Base-by-base conservation (phyloP, 2,329 filamentous ascomycete species). In the Cladosporium sp. region DNA sequence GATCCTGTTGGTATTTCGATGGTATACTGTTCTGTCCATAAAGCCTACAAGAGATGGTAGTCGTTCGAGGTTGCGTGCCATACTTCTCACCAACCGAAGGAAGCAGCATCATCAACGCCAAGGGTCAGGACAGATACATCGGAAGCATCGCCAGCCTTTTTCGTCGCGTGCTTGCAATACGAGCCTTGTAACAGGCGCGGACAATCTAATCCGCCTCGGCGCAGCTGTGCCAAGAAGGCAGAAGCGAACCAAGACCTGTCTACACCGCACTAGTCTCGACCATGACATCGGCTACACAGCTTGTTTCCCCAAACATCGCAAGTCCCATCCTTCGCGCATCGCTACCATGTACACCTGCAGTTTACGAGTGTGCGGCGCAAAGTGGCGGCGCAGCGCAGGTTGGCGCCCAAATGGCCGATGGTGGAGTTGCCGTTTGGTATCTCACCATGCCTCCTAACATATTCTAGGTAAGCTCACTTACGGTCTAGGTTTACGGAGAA, bases 181-280 rank as follows among this genome's bases (percentile, higher is more conserved):
- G 41, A 47, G 41, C n/a, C 41, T 47, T 6, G n/a, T 5, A 21
- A 47, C 41, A 47, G n/a, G 41, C 41, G 8, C 41, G 41, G 41
- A 47, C 41, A 47, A 47, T 47, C 8, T 47, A 47, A 47, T 47
- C 34, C 55, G 34, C 24, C 55, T 38, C 32, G 55, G 55, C 55
- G 32, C 55, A 11, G 55, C 55, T 1, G 34, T 26, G 55, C 55
- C 55, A 58, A 58, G 55, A 18, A 2, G 14, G 32, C 30, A 36
- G 55, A 58, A 58, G 55, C 55, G 55, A 36, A 24, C 34, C 55
- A 58, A 58, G 55, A 58, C 55, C n/a, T 24, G 21, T 41, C 12
- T 1, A 15, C 3, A 11, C 34, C 3, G 30, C 55, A 12, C 55
- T 38, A 58, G 55, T 12, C 30, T n/a, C 32, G 21, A 58, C 14